These are phyloP conservation scores for Pseudonitzschia pungens DNA, from an alignment of 108 stramenopile genomes.

Conservation along the genomic window DNA sequence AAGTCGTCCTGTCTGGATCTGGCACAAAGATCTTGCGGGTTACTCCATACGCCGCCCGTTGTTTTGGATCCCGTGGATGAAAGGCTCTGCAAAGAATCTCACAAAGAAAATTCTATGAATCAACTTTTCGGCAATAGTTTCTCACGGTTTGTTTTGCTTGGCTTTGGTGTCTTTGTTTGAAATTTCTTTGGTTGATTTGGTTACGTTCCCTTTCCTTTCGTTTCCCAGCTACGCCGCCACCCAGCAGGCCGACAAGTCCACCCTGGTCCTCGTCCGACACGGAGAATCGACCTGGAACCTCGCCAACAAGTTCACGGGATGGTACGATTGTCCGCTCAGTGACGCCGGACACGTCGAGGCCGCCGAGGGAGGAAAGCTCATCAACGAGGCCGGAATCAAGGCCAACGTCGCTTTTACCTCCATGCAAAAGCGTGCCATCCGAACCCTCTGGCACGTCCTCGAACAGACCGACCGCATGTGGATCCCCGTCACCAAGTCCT, in stretches of 20 bases:
- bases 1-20: too few species aligned
- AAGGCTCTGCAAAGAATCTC: too few species aligned
- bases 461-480: slow-evolving; percentile 85
- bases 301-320: slow-evolving; percentile 97
- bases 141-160: too few species aligned
- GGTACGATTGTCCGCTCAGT: slow-evolving; percentile 93
- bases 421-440: slow-evolving; percentile 83
- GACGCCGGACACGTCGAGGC: slow-evolving; percentile 93
- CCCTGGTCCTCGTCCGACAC: slow-evolving; percentile 86
- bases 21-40: too few species aligned
- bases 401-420: slow-evolving; percentile 88
- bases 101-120: too few species aligned
- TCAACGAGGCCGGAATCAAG: slow-evolving; percentile 63
- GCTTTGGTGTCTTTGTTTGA: too few species aligned
- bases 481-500: slow-evolving; percentile 75
- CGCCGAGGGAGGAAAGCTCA: slow-evolving; percentile 69
- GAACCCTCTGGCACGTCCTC: slow-evolving; percentile 82
- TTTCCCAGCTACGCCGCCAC: slow-evolving; percentile 32
- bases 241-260: slow-evolving; percentile 45
- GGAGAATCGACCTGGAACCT: slow-evolving; percentile 97
- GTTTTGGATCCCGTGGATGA: too few species aligned
- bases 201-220: not conserved
- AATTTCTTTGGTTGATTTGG: not conserved
- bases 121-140: too few species aligned
- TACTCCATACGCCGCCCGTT: too few species aligned